Percentiles rank a stretch among this genome's conserved stretches.
Conservation (phyloP, 2,329 filamentous ascomycete species). For the Graphilbum sp. region DNA sequence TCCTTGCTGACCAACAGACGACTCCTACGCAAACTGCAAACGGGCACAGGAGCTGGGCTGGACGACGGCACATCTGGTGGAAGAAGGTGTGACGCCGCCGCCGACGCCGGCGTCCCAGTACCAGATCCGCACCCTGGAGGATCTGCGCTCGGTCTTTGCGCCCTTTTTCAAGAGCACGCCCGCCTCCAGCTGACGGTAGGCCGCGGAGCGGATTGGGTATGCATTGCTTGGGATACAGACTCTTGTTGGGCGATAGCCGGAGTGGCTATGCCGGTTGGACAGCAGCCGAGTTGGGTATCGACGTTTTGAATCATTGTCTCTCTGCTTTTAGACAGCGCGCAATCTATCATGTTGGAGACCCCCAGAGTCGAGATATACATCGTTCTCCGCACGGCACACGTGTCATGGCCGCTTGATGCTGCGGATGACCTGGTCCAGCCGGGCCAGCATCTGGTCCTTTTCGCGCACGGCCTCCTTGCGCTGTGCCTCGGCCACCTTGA, state of each 20-base stretch:
- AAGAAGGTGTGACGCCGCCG: conserved; percentile 52
- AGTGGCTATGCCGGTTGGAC: too few relatives aligned
- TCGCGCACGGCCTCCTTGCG: conserved; percentile 47
- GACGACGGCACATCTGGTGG: conserved; percentile 73
- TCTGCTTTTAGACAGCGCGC: too few relatives aligned
- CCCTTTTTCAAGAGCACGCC: conserved; percentile 55
- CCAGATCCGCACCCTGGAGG: conserved; percentile 59
- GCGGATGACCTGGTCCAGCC: conserved; percentile 44
- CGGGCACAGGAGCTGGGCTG: conserved; percentile 68
- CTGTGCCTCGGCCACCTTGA: conserved; percentile 45
- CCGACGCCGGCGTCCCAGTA: conserved; percentile 49
- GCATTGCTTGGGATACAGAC: not conserved
- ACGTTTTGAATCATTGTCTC: too few relatives aligned
- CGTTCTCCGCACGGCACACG: not conserved
- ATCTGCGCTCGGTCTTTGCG: conserved; percentile 62
- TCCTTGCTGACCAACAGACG: conserved; percentile 39
- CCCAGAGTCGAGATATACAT: too few relatives aligned
- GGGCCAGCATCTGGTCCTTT: conserved; percentile 41
- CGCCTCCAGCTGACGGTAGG: too few relatives aligned
- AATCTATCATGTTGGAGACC: too few relatives aligned
- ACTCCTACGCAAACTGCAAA: conserved; percentile 69
- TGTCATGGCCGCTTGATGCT: conserved; percentile 38
- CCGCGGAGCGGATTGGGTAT: not conserved
- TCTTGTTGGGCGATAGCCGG: not conserved
- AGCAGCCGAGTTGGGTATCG: too few relatives aligned